Base-by-base conservation (phyloP, 163 green algal genomes). In the Chlorella variabilis region DNA sequence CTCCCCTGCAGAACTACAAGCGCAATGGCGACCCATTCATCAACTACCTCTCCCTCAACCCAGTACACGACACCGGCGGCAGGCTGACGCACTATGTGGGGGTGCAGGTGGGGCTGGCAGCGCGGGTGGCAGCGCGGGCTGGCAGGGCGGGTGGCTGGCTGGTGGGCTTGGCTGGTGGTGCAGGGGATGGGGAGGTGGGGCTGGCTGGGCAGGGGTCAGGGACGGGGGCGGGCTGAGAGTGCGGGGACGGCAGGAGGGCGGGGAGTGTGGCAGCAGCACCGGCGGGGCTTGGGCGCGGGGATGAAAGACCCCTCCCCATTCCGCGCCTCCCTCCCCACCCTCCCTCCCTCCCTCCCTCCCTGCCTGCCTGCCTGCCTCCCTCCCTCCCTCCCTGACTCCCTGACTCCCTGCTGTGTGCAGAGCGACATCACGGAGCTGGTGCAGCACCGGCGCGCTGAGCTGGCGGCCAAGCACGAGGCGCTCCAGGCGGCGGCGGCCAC, bases 21-120 rank as follows among this genome's bases (percentile, higher is more conserved):
- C 92, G 91, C 66, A 94, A 92, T 65, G 95, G 95, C 18, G 92
- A 95, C 45, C 31, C 80, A 29, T 98, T 98, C 85, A 91, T 94
- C 62, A 98, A 98, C 88, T 90, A 93, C 68, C 90, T 98, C 23
- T 91, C 86, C 36, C 84, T 98, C 65, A 96, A 92, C 49, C 93
- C 93, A 48, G 90, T 97, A 31, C 82, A 92, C 36, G 87, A 95
- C 77, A 70, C 74, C 27, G 27, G 17, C 7, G 93, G 92, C 23
- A 75, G 62, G 11, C 85, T 97, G 49, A 92, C 87, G 3, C 90
- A 93, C 83, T 98, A 91, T 79, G 90, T 96, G 31, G 91, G 91
- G 20, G 82, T 91, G 34, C 75, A 79, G 71, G 91, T 97, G 51
- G 91, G 48, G 23, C 25, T 11, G 18, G 4, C 20, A 13, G 21